Conservation (phyloP, 163 green algal genomes). For the Chlamydomonas reinhardtii region DNA sequence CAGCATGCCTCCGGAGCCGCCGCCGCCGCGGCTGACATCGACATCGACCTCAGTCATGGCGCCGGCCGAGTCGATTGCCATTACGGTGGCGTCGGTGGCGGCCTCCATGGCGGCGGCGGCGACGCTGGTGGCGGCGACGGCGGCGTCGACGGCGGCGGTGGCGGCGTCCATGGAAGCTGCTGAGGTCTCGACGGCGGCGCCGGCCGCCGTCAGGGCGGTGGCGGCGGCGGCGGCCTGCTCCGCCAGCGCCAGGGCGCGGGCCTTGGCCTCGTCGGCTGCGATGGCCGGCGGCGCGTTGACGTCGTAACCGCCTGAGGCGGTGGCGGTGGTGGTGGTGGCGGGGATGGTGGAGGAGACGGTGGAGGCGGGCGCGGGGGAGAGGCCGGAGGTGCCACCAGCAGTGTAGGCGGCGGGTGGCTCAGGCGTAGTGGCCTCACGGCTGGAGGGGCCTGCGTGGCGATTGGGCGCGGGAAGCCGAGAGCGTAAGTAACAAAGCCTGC, state of each 20-base stretch:
- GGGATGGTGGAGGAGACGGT: too few relatives aligned
- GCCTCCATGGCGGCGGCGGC: constrained; percentile 19
- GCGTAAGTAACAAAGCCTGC: too few relatives aligned
- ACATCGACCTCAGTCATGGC: background rate
- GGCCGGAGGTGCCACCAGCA: too few relatives aligned
- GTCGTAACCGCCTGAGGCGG: too few relatives aligned
- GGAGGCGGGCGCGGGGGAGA: too few relatives aligned
- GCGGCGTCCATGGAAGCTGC: constrained; percentile 18
- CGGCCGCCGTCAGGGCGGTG: constrained; percentile 11
- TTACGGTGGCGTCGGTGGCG: constrained; percentile 30
- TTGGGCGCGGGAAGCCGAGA: too few relatives aligned
- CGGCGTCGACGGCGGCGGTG: constrained; percentile 11
- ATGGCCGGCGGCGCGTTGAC: background rate
- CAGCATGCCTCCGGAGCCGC: background rate
- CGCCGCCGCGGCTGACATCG: background rate
- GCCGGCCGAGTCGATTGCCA: background rate
- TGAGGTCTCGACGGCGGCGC: background rate
- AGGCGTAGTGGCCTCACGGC: too few relatives aligned
- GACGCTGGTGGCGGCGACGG: background rate
- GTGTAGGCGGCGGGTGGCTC: too few relatives aligned
- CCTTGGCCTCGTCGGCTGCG: background rate
- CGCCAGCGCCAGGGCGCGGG: background rate
- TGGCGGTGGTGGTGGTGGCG: too few relatives aligned
- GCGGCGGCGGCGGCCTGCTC: background rate
- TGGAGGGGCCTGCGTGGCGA: too few relatives aligned